Evolutionary conservation across 2,329 filamentous ascomycete genomes (phyloP).

Genomic region (Stagonosporopsis chrysanthemi): DNA sequence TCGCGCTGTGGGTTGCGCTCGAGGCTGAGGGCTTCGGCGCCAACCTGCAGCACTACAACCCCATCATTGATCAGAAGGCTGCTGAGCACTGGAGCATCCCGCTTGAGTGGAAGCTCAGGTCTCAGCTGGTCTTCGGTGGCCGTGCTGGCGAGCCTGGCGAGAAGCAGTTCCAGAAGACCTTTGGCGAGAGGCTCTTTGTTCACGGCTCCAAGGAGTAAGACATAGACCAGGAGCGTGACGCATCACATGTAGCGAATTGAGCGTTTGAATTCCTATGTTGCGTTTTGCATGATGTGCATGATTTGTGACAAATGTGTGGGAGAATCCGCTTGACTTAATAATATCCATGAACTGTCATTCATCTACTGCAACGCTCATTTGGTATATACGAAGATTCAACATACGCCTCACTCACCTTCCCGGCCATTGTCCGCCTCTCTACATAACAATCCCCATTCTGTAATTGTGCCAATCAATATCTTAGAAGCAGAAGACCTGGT

Average conservation of each 20-base stretch:
- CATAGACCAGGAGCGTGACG: background rate
- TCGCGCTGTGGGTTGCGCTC: constrained; percentile 79
- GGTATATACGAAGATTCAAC: background rate
- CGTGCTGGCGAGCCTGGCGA: constrained; percentile 61
- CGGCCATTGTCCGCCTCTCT: background rate
- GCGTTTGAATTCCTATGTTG: background rate
- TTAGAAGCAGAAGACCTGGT: constrained; percentile 97
- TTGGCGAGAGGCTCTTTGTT: constrained; percentile 64
- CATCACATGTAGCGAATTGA: background rate
- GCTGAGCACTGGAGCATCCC: constrained; percentile 74
- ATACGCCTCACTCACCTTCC: background rate
- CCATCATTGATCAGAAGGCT: constrained; percentile 78
- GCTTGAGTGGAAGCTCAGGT: constrained; percentile 75
- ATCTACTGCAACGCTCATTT: background rate
- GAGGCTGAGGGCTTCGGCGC: constrained; percentile 84
- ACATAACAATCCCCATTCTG: background rate
- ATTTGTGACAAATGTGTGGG: no score
- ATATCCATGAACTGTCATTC: background rate
- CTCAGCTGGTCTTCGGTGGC: constrained; percentile 85
- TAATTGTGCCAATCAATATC: background rate
- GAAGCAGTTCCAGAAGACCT: constrained; percentile 71
- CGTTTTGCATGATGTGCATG: background rate
- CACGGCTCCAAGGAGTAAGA: constrained; percentile 46
- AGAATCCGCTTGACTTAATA: background rate
- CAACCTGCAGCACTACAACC: constrained; percentile 95